Evolutionary conservation across 768 basidiomycete genomes (phyloP), one percentile per base, ranked within the genome.

Genomic region (Grammothele lineata): DNA sequence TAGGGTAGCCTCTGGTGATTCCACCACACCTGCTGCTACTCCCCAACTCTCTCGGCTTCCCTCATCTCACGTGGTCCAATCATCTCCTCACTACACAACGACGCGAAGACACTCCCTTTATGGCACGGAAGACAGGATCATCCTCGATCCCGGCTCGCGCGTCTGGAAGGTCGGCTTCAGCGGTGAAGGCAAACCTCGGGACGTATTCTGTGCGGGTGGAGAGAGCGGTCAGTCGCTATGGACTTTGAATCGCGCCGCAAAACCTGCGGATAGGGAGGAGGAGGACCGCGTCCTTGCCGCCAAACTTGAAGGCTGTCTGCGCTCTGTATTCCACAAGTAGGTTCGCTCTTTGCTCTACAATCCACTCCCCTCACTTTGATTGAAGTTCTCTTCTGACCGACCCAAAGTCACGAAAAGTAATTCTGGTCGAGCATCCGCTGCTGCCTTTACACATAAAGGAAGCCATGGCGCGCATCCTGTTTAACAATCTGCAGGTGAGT

Each of bases 131-230:
- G 96, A 98, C 67, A 78, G 95, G 37, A 80, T 98, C 34, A 80
- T 99, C 47, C 87, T 99, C 54, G 96, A 99, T 65, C 86, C 93
- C 19, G 96, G 96, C 17, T 92, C 90, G 37, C 75, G 85, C 43
- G 77, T 93, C 50, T 98, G 95, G 94, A 96, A 94, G 69, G 90
- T 94, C 10, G 96, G 96, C 2, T 98, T 97, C 71, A 94, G 92
- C 59, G 95, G 95, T 12, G 96, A 99, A 70, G 83, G 92, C 4
- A 76, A 82, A 49, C 93, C 96, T 8, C 69, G 96, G 57, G 87
- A 92, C 46, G 84, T 93, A n/a, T 88, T 95, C 63, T 78, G 76
- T 57, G 74, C 81, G 0, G 74, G 73, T 12, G 61, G 68, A 12
- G 58, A 67, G 24, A 66, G 60, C 11, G 72, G 72, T 4, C 56